These are phyloP conservation scores for Pseudevernia furfuracea DNA, from an alignment of 495 filamentous ascomycete genomes.

Conservation along the genomic window DNA sequence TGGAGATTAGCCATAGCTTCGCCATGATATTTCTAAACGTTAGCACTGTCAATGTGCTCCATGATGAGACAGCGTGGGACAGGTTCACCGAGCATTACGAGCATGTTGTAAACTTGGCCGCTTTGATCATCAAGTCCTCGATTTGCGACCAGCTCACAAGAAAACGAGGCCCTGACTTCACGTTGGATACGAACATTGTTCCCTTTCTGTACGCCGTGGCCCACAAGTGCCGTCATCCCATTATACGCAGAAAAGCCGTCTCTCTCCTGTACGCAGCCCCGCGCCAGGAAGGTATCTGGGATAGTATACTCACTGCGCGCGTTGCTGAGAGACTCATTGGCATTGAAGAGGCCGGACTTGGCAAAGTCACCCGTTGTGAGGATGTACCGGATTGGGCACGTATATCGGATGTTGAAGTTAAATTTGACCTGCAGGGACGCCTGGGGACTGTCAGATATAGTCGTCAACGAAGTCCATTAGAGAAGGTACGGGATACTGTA, in stretches of 20 bases:
- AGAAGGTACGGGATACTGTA: conserved; percentile 4
- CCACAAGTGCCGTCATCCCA: conserved; percentile 50
- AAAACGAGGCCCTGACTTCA: conserved; percentile 21
- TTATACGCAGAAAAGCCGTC: conserved; percentile 49
- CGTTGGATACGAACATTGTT: conserved; percentile 46
- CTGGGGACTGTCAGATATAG: conserved; percentile 9
- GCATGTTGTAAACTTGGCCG: conserved; percentile 27
- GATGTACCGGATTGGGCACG: conserved; percentile 24
- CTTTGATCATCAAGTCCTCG: conserved; percentile 14
- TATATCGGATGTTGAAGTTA: conserved; percentile 18
- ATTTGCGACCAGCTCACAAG: neutral
- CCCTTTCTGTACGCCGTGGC: conserved; percentile 49
- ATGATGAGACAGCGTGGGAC: conserved; percentile 20
- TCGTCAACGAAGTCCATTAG: neutral
- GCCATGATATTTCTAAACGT: conserved; percentile 3
- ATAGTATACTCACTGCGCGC: conserved; percentile 48
- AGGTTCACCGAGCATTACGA: conserved; percentile 20
- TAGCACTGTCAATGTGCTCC: neutral
- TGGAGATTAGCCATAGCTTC: conserved; percentile 17
- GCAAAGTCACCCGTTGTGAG: conserved; percentile 24
- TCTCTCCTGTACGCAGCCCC: conserved; percentile 44
- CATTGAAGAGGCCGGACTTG: conserved; percentile 47
- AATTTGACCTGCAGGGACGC: conserved; percentile 20
- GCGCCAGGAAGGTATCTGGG: conserved; percentile 57
- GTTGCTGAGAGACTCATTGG: conserved; percentile 48